Evolutionary conservation across 768 basidiomycete species (phyloP).

Genomic region (Termitomyces sp.): DNA sequence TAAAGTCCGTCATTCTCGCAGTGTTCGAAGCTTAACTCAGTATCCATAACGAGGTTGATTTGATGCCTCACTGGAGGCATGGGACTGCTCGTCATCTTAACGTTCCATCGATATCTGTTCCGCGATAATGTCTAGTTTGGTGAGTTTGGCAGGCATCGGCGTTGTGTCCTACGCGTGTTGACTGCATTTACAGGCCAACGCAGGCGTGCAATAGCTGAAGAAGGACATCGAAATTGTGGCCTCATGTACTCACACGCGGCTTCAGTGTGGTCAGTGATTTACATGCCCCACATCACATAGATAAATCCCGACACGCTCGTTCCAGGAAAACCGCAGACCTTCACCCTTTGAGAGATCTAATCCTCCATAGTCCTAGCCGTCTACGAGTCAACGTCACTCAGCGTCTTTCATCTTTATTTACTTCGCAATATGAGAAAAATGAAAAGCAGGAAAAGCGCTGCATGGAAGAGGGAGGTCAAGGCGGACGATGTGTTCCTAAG

Average conservation of each 20-base stretch:
- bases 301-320: not conserved
- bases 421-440: not conserved
- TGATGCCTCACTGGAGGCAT: not conserved
- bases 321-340: not conserved
- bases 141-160: not conserved
- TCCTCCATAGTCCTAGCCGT: not conserved
- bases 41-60: not conserved
- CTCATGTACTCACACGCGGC: constrained; percentile 5
- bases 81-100: not conserved
- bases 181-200: not conserved
- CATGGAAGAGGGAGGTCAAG: constrained; percentile 13
- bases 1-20: not conserved
- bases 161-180: not conserved
- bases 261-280: not conserved
- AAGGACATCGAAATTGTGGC: not conserved
- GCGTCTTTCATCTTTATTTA: not conserved
- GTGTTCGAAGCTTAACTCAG: not conserved
- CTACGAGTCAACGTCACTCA: not conserved
- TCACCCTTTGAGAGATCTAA: not conserved
- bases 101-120: not conserved
- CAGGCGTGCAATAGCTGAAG: not conserved
- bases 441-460: constrained; percentile 3
- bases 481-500: constrained; percentile 12
- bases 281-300: not conserved
- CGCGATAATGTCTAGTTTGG: not conserved